These are phyloP conservation scores for Salix purpurea DNA, from an alignment of 345 rosid species.

Conservation along the genomic window DNA sequence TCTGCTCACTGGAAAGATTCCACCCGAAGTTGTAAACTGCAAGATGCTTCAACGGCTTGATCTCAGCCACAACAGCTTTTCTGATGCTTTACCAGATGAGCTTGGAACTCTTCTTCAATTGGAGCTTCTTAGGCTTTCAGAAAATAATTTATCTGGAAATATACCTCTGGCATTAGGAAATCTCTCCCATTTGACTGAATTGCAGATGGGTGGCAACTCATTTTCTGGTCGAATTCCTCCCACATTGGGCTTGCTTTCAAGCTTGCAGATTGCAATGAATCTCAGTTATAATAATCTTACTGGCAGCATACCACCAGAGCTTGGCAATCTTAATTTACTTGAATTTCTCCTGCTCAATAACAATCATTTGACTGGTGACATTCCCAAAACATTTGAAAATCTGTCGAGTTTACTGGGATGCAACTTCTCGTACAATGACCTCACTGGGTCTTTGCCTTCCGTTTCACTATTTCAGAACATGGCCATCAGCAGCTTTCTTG, in stretches of 20 bases:
- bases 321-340: constrained; percentile 69
- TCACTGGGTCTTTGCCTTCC: constrained; percentile 60
- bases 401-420: constrained; percentile 73
- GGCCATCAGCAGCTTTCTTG: constrained; percentile 59
- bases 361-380: constrained; percentile 66
- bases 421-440: constrained; percentile 71
- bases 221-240: constrained; percentile 60
- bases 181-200: constrained; percentile 61
- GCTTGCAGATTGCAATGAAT: constrained; percentile 81
- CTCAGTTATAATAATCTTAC: constrained; percentile 66
- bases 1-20: constrained; percentile 59
- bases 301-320: constrained; percentile 57
- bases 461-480: constrained; percentile 58
- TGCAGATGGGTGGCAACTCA: constrained; percentile 79
- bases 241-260: constrained; percentile 55
- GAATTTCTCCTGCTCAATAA: constrained; percentile 69
- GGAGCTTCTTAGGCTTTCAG: constrained; percentile 73
- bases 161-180: constrained; percentile 60
- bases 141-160: constrained; percentile 51
- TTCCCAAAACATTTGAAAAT: constrained; percentile 58
- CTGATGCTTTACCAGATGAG: constrained; percentile 49
- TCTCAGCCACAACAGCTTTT: constrained; percentile 66
- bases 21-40: constrained; percentile 58
- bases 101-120: constrained; percentile 66
- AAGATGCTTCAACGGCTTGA: constrained; percentile 74